A percentile compares a stretch with the other conserved stretches of the same genome.
Evolutionary conservation across 1,284 basidiomycete species (phyloP).

Genomic region (Peniophora sp.): DNA sequence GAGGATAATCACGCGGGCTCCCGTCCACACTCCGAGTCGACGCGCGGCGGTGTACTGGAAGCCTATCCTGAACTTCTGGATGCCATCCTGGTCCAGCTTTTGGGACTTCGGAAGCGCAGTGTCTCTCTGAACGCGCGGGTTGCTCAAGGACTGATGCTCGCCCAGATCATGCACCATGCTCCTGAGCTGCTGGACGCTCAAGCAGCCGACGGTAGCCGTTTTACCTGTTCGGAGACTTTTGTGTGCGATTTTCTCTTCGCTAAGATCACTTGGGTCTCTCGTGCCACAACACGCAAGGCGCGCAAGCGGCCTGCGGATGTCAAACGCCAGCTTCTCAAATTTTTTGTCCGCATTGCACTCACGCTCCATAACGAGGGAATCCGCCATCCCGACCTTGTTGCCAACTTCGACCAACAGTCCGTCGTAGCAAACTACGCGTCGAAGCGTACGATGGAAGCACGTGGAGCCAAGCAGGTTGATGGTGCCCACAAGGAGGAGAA

Average conservation of each 20-base stretch:
- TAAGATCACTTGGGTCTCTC: constrained; percentile 12
- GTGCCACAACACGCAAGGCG: constrained; percentile 21
- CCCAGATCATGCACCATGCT: neutral
- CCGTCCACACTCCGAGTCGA: neutral
- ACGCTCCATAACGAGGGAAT: constrained; percentile 23
- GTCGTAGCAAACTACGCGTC: constrained; percentile 19
- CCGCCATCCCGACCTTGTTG: constrained; percentile 14
- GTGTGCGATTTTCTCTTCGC: neutral
- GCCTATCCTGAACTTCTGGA: neutral
- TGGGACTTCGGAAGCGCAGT: neutral
- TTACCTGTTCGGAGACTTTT: neutral
- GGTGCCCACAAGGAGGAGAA: constrained; percentile 26
- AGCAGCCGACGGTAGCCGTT: neutral
- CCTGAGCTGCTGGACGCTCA: neutral
- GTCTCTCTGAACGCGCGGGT: neutral
- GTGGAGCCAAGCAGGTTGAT: constrained; percentile 23
- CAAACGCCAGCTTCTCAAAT: constrained; percentile 16
- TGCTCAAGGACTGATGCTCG: neutral
- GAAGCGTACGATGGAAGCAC: constrained; percentile 20
- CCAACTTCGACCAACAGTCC: constrained; percentile 33
- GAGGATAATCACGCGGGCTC: neutral
- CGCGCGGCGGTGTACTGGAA: neutral
- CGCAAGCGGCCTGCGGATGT: constrained; percentile 26
- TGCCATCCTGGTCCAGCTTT: neutral
- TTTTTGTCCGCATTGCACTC: constrained; percentile 17